Percentiles rank a stretch among this genome's conserved stretches.
Conservation (phyloP, 2,329 filamentous ascomycete genomes). For the Aureobasidium namibiae region DNA sequence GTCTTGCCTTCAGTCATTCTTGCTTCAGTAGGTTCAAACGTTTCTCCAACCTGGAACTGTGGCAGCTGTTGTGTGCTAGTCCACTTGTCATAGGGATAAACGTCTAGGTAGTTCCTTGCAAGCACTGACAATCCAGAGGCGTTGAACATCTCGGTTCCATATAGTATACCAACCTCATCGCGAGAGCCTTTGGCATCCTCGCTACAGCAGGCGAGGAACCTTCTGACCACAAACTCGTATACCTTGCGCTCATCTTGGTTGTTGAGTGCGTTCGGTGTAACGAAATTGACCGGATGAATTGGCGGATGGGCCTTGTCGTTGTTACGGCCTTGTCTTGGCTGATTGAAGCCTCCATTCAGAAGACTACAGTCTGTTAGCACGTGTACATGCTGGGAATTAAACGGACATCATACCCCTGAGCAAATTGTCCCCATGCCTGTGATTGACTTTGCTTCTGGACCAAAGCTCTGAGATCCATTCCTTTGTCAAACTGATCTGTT, state of each 20-base stretch:
- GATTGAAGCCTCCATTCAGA: slow-evolving; percentile 66
- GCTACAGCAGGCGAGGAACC: slow-evolving; percentile 92
- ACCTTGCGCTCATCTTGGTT: slow-evolving; percentile 63
- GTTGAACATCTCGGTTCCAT: slow-evolving; percentile 74
- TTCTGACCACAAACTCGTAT: slow-evolving; percentile 85
- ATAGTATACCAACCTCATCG: slow-evolving; percentile 76
- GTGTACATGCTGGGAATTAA: background rate
- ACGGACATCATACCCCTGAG: slow-evolving; percentile 38
- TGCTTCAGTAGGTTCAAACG: slow-evolving; percentile 80
- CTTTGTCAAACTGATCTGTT: slow-evolving; percentile 89
- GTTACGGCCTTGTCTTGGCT: slow-evolving; percentile 73
- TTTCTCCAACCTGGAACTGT: slow-evolving; percentile 68
- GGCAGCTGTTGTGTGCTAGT: slow-evolving; percentile 78
- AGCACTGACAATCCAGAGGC: slow-evolving; percentile 77
- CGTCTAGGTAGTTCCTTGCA: slow-evolving; percentile 86
- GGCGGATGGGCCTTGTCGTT: slow-evolving; percentile 97
- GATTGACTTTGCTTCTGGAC: slow-evolving; percentile 79
- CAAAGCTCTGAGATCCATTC: slow-evolving; percentile 71
- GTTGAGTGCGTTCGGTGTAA: slow-evolving; percentile 51
- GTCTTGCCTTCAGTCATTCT: slow-evolving; percentile 90
- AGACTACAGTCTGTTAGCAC: slow-evolving; percentile 36
- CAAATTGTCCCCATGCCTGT: slow-evolving; percentile 69
- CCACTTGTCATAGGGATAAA: slow-evolving; percentile 96
- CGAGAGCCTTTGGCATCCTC: slow-evolving; percentile 83
- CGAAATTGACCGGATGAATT: slow-evolving; percentile 91